phyloP scores from a whole-genome alignment of 2,329 filamentous ascomycete species.

The Botrytis porri region DNA sequence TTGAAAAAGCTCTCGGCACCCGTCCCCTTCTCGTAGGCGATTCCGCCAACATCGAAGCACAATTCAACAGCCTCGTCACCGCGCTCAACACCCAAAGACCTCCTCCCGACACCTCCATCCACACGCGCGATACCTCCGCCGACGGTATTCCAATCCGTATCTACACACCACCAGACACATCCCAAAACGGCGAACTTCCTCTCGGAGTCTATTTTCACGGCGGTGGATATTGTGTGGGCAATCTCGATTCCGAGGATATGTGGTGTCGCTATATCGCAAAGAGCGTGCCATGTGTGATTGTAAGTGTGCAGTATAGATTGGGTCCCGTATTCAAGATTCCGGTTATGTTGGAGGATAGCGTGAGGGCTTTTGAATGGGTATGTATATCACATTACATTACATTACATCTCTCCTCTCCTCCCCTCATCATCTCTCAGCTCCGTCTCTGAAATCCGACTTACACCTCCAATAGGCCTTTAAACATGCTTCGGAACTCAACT shows the following conservation, averaged over 20 bases:
- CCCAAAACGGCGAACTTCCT: constrained; percentile 35
- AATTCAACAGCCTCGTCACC: constrained; percentile 23
- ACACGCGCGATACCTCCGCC: constrained; percentile 22
- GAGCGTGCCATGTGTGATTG: constrained; percentile 49
- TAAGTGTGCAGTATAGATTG: constrained; percentile 55
- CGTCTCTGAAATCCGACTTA: neutral
- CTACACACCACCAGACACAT: constrained; percentile 26
- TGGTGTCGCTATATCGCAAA: constrained; percentile 54
- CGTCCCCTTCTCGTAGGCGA: constrained; percentile 27
- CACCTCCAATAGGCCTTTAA: constrained; percentile 23
- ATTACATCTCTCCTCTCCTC: neutral
- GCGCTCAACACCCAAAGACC: constrained; percentile 23
- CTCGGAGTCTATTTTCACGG: constrained; percentile 56
- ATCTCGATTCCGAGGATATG: constrained; percentile 60
- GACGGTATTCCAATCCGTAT: constrained; percentile 30
- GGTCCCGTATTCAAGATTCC: constrained; percentile 1
- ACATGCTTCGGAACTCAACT: constrained; percentile 22
- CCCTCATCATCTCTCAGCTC: neutral
- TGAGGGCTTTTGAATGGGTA: constrained; percentile 10
- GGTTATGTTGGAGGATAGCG: constrained; percentile 7
- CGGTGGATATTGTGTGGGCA: constrained; percentile 58
- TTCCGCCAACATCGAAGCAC: constrained; percentile 23
- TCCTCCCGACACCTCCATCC: constrained; percentile 24
- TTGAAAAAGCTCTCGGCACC: constrained; percentile 27
- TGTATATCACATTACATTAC: too few species aligned